These are phyloP conservation scores for Ophiostoma montium DNA, from an alignment of 2,329 filamentous ascomycete genomes.

Conservation along the genomic window DNA sequence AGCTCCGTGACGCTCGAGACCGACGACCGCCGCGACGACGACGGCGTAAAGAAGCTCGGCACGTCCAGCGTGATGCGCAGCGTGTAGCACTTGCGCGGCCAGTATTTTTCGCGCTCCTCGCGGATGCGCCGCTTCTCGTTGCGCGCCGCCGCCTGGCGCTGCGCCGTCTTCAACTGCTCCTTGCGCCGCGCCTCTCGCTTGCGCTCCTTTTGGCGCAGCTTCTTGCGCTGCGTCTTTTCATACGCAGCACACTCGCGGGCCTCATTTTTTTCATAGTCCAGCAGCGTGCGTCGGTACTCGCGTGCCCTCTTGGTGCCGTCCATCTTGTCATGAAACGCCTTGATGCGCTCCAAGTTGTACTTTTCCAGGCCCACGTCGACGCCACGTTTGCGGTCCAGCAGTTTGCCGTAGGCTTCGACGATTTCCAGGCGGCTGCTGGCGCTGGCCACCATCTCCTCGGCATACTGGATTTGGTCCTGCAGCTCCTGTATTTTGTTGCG, in stretches of 20 bases:
- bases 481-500: constrained; percentile 20
- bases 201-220: constrained; percentile 8
- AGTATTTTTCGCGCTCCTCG: constrained; percentile 30
- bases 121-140: constrained; percentile 32
- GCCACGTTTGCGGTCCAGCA: constrained; percentile 22
- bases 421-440: constrained; percentile 26
- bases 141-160: constrained; percentile 1
- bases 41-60: constrained; percentile 24
- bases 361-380: constrained; percentile 25
- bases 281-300: constrained; percentile 21
- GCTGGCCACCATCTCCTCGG: constrained; percentile 20
- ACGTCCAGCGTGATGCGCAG: constrained; percentile 38
- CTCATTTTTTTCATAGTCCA: constrained; percentile 21
- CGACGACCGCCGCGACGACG: constrained; percentile 35
- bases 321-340: constrained; percentile 27
- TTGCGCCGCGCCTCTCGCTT: constrained; percentile 20
- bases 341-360: constrained; percentile 29
- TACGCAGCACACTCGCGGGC: constrained; percentile 15
- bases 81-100: constrained; percentile 34
- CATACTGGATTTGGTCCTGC: constrained; percentile 17
- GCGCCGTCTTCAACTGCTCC: constrained; percentile 20
- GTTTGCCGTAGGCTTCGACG: constrained; percentile 26
- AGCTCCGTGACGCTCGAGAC: constrained; percentile 38
- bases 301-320: constrained; percentile 20
- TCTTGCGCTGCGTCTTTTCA: background rate